Base-by-base conservation (phyloP, 1,284 basidiomycete genomes). In the Cutaneotrichosporon sp. region DNA sequence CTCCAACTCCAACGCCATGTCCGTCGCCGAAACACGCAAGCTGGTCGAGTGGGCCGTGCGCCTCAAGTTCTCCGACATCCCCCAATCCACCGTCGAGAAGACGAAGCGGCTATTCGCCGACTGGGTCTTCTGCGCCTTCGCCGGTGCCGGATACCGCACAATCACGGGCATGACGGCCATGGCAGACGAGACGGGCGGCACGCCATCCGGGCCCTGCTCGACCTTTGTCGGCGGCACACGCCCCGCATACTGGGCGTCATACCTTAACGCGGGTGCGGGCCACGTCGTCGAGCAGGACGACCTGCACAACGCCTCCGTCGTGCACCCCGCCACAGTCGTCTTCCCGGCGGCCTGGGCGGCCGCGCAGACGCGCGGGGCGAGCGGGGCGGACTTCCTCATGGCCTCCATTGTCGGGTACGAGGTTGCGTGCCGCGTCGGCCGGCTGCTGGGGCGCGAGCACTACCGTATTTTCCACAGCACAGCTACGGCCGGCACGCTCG, bases 261-360 rank as follows among this genome's bases (percentile, higher is more conserved):
- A 49, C 32, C 41, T 49, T 17, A 49, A 49, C 31, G 48, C 48
- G 6, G 48, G 48, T 2, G 48, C 48, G 7, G 48, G 48, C 10
- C 48, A 49, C 32, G 48, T 49, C n/a, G 48, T 49, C 20, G 48
- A 49, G 32, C 48, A 49, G 31, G 48, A 49, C 39, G 48, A 49
- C 39, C 48, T 49, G 31, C 48, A 49, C 31, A 49, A 49, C 39
- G 48, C 48, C 7, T 27, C 24, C n/a, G 39, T 49, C 22, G 48
- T 49, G 24, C 48, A 49, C 39, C 48, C 48, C 6, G 48, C 48
- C 3, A 49, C 48, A 1, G 48, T 49, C 10, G 48, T 49, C 3
- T 49, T 49, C 32, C 48, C 48, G 8, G 48, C 48, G 17, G 48
- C 48, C 9, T 49, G 48, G 48, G 48, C 48, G 10, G 48, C 35